Conservation (phyloP, 139 green algal species). For the Choricystis sp. region DNA sequence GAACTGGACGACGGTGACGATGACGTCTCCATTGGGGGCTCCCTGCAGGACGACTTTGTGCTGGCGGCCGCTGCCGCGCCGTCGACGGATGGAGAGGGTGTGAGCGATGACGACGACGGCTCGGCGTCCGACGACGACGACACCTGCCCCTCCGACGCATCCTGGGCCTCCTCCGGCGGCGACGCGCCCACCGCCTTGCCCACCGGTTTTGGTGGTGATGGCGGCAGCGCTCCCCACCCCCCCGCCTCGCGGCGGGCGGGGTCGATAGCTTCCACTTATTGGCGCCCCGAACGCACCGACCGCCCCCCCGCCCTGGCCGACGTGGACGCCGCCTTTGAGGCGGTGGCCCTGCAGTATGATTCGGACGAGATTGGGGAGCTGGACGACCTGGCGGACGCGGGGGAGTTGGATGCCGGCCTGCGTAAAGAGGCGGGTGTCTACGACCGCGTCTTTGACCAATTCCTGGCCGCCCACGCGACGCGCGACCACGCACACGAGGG, state of each 20-base stretch:
- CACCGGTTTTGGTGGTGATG: conserved; percentile 1
- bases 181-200: background rate
- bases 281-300: conserved; percentile 49
- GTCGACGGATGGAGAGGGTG: conserved; percentile 9
- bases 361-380: conserved; percentile 54
- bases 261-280: conserved; percentile 54
- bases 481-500: conserved; percentile 8
- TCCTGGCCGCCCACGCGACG: conserved; percentile 28
- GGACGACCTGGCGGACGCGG: conserved; percentile 28
- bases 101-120: background rate
- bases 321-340: conserved; percentile 50
- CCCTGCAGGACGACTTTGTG: conserved; percentile 60
- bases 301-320: conserved; percentile 23
- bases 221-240: background rate
- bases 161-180: background rate
- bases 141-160: background rate
- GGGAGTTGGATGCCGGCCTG: conserved; percentile 9
- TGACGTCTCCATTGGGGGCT: too few relatives aligned
- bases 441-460: conserved; percentile 52
- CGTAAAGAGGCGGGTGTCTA: conserved; percentile 30
- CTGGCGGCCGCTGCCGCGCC: conserved; percentile 7
- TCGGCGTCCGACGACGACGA: background rate
- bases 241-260: conserved; percentile 4
- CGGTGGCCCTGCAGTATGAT: conserved; percentile 52
- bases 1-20: background rate